phyloP scores from a whole-genome alignment of 2,329 filamentous ascomycete genomes.

The Cladosporium sp. region DNA sequence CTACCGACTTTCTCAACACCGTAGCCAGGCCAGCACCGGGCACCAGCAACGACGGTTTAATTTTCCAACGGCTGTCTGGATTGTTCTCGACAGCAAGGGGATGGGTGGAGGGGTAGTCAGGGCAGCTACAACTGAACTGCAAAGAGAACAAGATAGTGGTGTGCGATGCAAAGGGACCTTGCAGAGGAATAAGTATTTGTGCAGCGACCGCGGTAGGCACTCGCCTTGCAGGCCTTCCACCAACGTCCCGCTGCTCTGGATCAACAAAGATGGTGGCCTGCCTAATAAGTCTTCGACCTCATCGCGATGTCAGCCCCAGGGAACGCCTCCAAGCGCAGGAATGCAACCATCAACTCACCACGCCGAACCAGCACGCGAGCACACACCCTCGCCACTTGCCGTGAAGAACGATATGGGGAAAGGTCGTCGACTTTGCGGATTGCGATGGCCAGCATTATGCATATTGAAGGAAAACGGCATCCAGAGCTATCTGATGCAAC shows the following conservation, averaged over 20 bases:
- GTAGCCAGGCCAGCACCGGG: constrained; percentile 15
- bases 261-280: constrained; percentile 18
- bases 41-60: constrained; percentile 19
- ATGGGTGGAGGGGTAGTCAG: constrained; percentile 1
- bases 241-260: constrained; percentile 20
- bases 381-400: constrained; percentile 3
- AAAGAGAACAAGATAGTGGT: constrained; percentile 22
- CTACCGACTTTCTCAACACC: constrained; percentile 19
- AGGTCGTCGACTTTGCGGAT: constrained; percentile 1
- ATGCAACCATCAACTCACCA: constrained; percentile 21
- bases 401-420: constrained; percentile 1
- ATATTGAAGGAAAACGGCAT: neutral
- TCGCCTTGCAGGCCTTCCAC: constrained; percentile 21
- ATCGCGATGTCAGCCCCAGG: constrained; percentile 14
- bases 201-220: constrained; percentile 18
- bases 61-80: constrained; percentile 24
- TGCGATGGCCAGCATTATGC: neutral
- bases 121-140: constrained; percentile 12
- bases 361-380: constrained; percentile 9
- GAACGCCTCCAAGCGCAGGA: constrained; percentile 27
- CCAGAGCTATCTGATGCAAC: constrained; percentile 7
- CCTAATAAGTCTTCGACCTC: constrained; percentile 10
- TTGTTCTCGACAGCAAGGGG: constrained; percentile 29
- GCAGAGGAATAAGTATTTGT: constrained; percentile 27
- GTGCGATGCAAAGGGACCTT: constrained; percentile 15